phyloP scores from a whole-genome alignment of 1,139 yeast genomes.

The Kodamaea plutei region DNA sequence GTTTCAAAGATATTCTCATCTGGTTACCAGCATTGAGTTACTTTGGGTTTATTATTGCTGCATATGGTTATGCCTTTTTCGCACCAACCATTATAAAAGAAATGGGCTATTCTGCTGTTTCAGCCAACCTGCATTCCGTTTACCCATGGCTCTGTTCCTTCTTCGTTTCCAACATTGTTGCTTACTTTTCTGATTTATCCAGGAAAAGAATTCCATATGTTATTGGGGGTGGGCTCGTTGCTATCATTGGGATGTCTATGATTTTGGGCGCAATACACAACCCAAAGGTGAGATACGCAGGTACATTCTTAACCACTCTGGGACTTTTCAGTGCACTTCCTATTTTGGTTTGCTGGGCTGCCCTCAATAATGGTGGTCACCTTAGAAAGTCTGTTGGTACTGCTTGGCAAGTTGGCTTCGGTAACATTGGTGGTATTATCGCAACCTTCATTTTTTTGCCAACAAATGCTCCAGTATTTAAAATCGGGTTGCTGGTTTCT shows the following conservation, averaged over 20 bases:
- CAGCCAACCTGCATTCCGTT: conserved; percentile 63
- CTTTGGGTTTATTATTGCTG: conserved; percentile 61
- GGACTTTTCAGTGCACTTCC: conserved; percentile 79
- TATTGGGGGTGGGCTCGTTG: conserved; percentile 35
- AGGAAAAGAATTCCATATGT: conserved; percentile 49
- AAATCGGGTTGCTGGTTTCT: conserved; percentile 51
- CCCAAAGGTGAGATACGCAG: conserved; percentile 56
- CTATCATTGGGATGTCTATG: conserved; percentile 55
- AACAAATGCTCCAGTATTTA: conserved; percentile 56
- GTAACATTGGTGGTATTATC: conserved; percentile 79
- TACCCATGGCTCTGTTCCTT: conserved; percentile 71
- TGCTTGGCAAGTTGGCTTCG: conserved; percentile 76
- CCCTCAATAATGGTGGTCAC: conserved; percentile 68
- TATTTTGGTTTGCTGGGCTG: conserved; percentile 64
- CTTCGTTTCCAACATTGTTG: conserved; percentile 47
- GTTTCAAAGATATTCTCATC: conserved; percentile 45
- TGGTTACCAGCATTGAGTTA: conserved; percentile 58
- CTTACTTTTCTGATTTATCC: conserved; percentile 46
- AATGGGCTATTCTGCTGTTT: conserved; percentile 56
- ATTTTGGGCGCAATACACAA: conserved; percentile 33
- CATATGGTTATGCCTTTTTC: conserved; percentile 70
- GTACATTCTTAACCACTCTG: conserved; percentile 61
- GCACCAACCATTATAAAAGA: conserved; percentile 59
- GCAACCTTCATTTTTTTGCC: conserved; percentile 59
- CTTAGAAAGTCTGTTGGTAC: conserved; percentile 68